Evolutionary conservation across 2,329 filamentous ascomycete genomes (phyloP).

Genomic region (Xylariaceae sp.): DNA sequence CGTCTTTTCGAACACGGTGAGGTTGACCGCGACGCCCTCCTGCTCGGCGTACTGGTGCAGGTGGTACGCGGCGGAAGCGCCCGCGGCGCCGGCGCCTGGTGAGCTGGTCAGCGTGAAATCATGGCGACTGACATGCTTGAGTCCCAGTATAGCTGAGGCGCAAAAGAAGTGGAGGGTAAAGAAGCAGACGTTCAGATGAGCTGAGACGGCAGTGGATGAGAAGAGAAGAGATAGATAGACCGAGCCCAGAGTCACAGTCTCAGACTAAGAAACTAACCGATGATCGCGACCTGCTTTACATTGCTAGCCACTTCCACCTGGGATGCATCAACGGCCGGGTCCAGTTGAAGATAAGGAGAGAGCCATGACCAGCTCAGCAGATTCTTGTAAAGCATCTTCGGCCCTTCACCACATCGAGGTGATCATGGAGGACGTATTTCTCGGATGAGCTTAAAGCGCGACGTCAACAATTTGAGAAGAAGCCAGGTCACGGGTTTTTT

Average conservation of each 20-base stretch:
- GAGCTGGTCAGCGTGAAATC: background rate
- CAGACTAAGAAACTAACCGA: slow-evolving; percentile 33
- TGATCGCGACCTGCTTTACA: slow-evolving; percentile 53
- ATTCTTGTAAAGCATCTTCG: background rate
- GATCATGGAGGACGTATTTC: background rate
- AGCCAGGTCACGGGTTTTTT: no score
- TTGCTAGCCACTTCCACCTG: slow-evolving; percentile 33
- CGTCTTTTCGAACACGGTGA: slow-evolving; percentile 82
- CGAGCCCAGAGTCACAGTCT: background rate
- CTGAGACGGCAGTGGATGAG: no score
- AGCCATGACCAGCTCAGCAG: slow-evolving; percentile 30
- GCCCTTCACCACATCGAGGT: background rate
- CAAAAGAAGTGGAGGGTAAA: background rate
- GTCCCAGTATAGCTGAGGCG: background rate
- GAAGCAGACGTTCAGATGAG: no score
- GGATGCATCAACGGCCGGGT: slow-evolving; percentile 42
- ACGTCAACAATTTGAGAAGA: no score
- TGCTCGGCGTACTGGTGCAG: slow-evolving; percentile 62
- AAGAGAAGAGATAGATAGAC: no score
- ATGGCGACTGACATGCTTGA: background rate
- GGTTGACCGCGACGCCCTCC: slow-evolving; percentile 56
- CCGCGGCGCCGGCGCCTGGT: slow-evolving; percentile 79
- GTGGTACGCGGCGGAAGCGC: slow-evolving; percentile 80
- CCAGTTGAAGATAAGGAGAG: slow-evolving; percentile 43
- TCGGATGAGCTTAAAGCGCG: no score